Base-by-base conservation (phyloP, 768 basidiomycete species). In the Pleurotus pulmonarius region DNA sequence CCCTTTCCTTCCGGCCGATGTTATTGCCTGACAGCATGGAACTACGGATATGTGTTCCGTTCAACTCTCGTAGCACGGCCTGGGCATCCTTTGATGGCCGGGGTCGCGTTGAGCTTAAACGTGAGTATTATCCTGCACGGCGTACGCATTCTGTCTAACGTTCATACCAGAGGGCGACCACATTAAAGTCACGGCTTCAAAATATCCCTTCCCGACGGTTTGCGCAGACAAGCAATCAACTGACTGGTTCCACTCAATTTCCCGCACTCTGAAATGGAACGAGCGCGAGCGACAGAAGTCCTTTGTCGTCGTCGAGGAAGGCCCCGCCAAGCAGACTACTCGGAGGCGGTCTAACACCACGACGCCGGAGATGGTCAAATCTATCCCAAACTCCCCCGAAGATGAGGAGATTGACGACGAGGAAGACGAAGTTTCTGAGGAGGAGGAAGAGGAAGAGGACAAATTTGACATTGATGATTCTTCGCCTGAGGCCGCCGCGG, bases 51-150 rank as follows among this genome's bases (percentile, higher is more conserved):
- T 98, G 96, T 64, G 97, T 99, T n/a, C 97, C 97, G 7, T 98
- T 93, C 76, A 98, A 98, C 70, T 97, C 94, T 20, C 79, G 97
- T 45, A 96, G 94, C 65, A 99, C 96, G 0, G 97, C 97, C 6
- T 99, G 97, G 97, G 97, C 92, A 7, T 95, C 93, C 18, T 99
- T 99, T 68, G 97, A 99, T 66, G 97, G 97, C 18, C 86, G 97
- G 45, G 97, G 97, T 1, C 83, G 97, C 34, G 90, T 99, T 11
- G 97, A 99, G 72, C 77, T 98, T 20, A 91, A 91, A 72, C 97
- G 96, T 96, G 65, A 66, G 92, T 78, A 4, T 4, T 57, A 51
- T 12, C 24, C 39, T 58, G 13, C 51, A 62, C 49, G 51, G 53
- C 53, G 58, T 13, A 47, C 58, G 15, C 53, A 54, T 53, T 43